phyloP scores from a whole-genome alignment of 345 rosid genomes.

The Pseudoturritis turrita region DNA sequence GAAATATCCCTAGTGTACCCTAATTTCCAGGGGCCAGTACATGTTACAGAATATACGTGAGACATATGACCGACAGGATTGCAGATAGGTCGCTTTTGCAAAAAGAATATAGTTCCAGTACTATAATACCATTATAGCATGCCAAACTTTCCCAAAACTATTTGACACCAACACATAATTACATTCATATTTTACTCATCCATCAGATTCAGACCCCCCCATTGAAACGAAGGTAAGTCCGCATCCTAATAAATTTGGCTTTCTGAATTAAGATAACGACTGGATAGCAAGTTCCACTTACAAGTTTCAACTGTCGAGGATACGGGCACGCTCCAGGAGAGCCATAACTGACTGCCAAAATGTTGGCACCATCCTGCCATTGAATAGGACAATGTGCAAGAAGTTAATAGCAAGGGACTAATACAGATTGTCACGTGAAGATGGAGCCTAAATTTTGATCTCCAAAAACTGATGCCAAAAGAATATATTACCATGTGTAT shows the following conservation, averaged over 20 bases:
- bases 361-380: slow-evolving; percentile 19
- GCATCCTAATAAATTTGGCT: neutral
- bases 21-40: too few relatives aligned
- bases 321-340: slow-evolving; percentile 17
- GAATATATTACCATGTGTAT: slow-evolving; percentile 14
- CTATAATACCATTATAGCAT: neutral
- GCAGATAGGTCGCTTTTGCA: neutral
- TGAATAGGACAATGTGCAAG: neutral
- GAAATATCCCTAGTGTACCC: too few relatives aligned
- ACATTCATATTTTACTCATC: neutral
- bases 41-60: neutral
- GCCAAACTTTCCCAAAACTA: neutral
- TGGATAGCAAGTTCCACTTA: neutral
- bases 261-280: neutral
- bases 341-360: slow-evolving; percentile 22
- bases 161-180: neutral
- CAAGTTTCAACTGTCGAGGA: slow-evolving; percentile 16
- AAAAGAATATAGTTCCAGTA: neutral
- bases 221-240: neutral
- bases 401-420: neutral
- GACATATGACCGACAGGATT: neutral
- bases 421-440: neutral
- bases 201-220: neutral
- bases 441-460: neutral
- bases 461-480: neutral